phyloP scores from a whole-genome alignment of 768 basidiomycete genomes.

The Cystobasidium tubakii region DNA sequence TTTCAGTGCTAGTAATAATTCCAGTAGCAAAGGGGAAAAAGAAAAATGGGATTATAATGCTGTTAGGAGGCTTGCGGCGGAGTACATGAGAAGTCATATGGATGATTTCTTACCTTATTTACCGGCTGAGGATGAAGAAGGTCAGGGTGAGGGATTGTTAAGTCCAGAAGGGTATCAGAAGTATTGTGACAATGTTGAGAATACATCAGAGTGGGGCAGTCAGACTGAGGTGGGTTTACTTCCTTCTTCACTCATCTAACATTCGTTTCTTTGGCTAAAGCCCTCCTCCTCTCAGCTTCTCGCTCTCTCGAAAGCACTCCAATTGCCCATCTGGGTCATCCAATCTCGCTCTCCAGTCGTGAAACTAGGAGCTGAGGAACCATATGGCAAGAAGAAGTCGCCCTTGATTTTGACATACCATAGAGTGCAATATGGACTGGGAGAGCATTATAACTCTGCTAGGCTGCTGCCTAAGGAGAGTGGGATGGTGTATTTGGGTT shows the following conservation, averaged over 20 bases:
- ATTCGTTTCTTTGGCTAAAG: no score
- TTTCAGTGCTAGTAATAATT: no score
- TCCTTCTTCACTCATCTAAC: background rate
- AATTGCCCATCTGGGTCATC: conserved; percentile 81
- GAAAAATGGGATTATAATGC: conserved; percentile 52
- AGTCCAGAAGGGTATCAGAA: conserved; percentile 49
- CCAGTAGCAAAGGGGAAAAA: background rate
- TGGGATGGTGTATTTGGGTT: conserved; percentile 6
- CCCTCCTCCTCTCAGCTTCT: conserved; percentile 56
- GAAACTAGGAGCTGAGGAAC: conserved; percentile 62
- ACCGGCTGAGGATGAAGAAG: conserved; percentile 60
- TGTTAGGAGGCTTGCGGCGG: conserved; percentile 65
- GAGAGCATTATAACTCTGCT: conserved; percentile 19
- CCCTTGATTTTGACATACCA: conserved; percentile 18
- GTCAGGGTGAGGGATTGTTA: conserved; percentile 52
- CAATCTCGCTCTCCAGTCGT: conserved; percentile 74
- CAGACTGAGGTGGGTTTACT: conserved; percentile 76
- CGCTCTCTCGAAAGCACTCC: conserved; percentile 73
- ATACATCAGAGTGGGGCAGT: conserved; percentile 92
- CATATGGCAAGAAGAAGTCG: background rate
- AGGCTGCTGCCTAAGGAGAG: background rate
- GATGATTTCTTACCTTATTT: conserved; percentile 93
- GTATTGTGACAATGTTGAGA: conserved; percentile 72
- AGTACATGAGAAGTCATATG: conserved; percentile 72
- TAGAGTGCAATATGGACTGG: conserved; percentile 12